Evolutionary conservation across 495 filamentous ascomycete genomes (phyloP), one percentile per base, ranked within the genome.

Genomic region (Parachaetomium inaequale): DNA sequence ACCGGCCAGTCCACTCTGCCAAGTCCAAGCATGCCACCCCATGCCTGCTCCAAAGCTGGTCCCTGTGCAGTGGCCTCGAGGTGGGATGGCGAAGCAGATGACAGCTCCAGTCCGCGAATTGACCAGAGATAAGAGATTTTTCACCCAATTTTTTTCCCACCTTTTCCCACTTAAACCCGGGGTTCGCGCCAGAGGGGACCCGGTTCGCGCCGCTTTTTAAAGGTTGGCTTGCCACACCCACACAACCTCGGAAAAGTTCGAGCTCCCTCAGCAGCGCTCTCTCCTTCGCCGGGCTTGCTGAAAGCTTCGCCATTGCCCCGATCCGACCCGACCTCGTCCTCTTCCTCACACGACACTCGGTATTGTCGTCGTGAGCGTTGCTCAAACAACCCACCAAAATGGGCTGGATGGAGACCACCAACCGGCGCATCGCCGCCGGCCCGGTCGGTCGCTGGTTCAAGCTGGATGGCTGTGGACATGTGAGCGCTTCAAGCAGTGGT

Each of bases 381-480:
- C 59, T 58, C 54, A 57, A 23, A 29, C 17, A 32, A 36, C 14
- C 42, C 29, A 36, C 23, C 62, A 69, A 73, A 32, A 79, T 79
- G 70, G 72, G 63, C 34, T 85, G 79, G 79, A 69, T 83, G 60
- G 75, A 83, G 25, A 72, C 75, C 32, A 73, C 77, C 68, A 88
- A 89, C 67, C 52, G 72, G 45, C 76, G 72, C 68, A 75, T 88
- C 63, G 86, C 84, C 59, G 64, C 70, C 55, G 83, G 83, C 67
- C 75, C 80, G 38, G 79, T 92, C 60, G 90, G 90, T 52, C 78
- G 79, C 55, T 90, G 85, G 79, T 93, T 93, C 75, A 81, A 81
- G 47, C 79, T 93, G 19, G 88, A 92, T 63, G 85, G 85, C 67
- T 89, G 81, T 32, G 88, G 89, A 62, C 87, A 90, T 80, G 85